Conservation (phyloP, 768 basidiomycete species). For the Pleurotus sapidus region DNA sequence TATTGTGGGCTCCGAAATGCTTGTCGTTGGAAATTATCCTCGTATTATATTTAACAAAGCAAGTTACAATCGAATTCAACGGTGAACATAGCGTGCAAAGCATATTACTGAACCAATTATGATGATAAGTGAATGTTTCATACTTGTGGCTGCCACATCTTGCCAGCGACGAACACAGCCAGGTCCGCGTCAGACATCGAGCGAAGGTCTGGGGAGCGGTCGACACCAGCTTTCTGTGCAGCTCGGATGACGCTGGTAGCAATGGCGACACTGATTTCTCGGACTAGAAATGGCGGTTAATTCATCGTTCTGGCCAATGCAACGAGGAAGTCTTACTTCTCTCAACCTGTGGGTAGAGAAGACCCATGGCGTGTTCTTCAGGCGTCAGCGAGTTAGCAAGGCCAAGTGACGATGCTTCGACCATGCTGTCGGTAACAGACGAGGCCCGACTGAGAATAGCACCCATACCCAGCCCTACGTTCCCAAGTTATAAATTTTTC, state of each 20-base stretch:
- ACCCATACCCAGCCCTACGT: conserved; percentile 71
- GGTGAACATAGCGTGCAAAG: neutral
- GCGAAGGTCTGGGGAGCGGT: conserved; percentile 51
- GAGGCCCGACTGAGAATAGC: conserved; percentile 68
- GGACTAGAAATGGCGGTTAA: conserved; percentile 32
- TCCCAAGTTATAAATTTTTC: conserved; percentile 18
- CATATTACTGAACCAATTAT: neutral
- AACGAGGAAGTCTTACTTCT: conserved; percentile 42
- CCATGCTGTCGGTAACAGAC: conserved; percentile 81
- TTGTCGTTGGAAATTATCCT: too few species aligned
- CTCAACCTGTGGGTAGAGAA: conserved; percentile 83
- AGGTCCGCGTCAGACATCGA: conserved; percentile 55
- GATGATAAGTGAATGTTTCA: neutral
- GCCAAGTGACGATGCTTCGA: conserved; percentile 83
- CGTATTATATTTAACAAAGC: too few species aligned
- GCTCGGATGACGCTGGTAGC: conserved; percentile 73
- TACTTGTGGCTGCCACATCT: conserved; percentile 70
- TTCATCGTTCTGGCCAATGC: conserved; percentile 1
- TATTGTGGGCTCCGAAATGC: too few species aligned
- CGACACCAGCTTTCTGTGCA: conserved; percentile 71
- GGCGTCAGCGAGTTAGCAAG: conserved; percentile 69
- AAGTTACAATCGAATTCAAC: too few species aligned
- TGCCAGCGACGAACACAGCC: conserved; percentile 47
- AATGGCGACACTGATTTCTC: conserved; percentile 80
- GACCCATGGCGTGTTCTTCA: conserved; percentile 62